phyloP scores from a whole-genome alignment of 805 yeast genomes.

The Candida manassasensis region DNA sequence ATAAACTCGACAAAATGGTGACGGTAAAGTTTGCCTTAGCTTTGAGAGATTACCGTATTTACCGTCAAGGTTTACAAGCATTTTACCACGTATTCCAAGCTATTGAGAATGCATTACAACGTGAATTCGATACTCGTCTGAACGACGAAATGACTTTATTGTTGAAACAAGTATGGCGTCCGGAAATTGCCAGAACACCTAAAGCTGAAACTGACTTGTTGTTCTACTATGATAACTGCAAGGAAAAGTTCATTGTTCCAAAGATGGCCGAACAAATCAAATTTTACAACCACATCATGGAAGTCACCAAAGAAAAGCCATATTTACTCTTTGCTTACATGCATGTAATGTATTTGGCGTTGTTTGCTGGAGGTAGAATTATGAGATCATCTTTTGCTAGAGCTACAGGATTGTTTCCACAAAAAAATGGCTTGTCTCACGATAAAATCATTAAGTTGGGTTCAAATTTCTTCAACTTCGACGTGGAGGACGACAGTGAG shows the following conservation, averaged over 20 bases:
- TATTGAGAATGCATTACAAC: constrained; percentile 38
- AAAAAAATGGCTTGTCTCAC: constrained; percentile 59
- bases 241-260: constrained; percentile 52
- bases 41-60: constrained; percentile 66
- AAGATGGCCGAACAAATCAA: constrained; percentile 57
- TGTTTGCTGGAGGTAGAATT: constrained; percentile 81
- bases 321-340: constrained; percentile 71
- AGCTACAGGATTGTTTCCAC: constrained; percentile 72
- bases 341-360: constrained; percentile 80
- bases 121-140: constrained; percentile 10
- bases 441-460: constrained; percentile 59
- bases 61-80: constrained; percentile 75
- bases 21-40: constrained; percentile 71
- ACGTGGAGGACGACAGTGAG: constrained; percentile 60
- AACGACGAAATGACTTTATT: constrained; percentile 41
- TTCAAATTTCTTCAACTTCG: constrained; percentile 68
- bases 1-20: constrained; percentile 63
- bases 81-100: constrained; percentile 65
- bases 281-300: constrained; percentile 56
- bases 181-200: constrained; percentile 60
- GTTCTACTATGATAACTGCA: constrained; percentile 53
- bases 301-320: constrained; percentile 57
- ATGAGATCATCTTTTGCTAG: constrained; percentile 62
- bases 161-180: constrained; percentile 60
- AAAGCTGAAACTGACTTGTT: constrained; percentile 57